Evolutionary conservation across 495 filamentous ascomycete genomes (phyloP), one percentile per base, ranked within the genome.

Genomic region (Aspergillus haitiensis): DNA sequence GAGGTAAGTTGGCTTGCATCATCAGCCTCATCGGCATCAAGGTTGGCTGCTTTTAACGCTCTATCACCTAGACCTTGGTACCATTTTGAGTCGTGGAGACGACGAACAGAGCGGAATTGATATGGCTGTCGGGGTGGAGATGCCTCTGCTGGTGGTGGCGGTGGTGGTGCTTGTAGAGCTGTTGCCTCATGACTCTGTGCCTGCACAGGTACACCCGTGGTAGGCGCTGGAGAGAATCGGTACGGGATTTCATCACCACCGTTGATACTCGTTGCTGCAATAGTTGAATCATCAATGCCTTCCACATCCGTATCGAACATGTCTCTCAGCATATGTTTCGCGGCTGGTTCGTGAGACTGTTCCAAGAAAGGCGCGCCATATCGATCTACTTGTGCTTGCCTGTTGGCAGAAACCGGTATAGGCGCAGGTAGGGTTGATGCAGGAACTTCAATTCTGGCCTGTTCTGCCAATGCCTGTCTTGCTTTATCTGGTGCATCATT

Each of bases 271-370:
- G 72, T 78, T 10, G 69, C 75, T 1, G 72, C 73, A 55, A 80
- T 69, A 7, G 77, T 80, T 7, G 77, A 78, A 63, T 80, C 77
- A 67, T 80, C 77, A 6, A 75, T 64, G 5, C 69, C 76, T 50
- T 80, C 77, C 7, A 78, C 75, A 55, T 80, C 77, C 0, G 77
- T 80, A 57, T 80, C 77, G 54, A 80, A 80, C 46, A 68, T 64
- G 55, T 76, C 75, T 49, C 69, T 70, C 27, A 70, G 68, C 13
- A 31, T 55, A 37, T 49, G 60, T 56, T 65, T 65, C 54, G 65
- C 64, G 31, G 48, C 39, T 15, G 58, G 27, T 35, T 53, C 51
- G 36, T 66, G 61, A 49, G 64, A 42, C 34, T 54, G 51, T 5
- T 64, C 63, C 5, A 59, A 59, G 27, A 53, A 56, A 12, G 60